Evolutionary conservation across 208 protist genomes (phyloP).

Genomic region (Acanthamoeba rhysodes): DNA sequence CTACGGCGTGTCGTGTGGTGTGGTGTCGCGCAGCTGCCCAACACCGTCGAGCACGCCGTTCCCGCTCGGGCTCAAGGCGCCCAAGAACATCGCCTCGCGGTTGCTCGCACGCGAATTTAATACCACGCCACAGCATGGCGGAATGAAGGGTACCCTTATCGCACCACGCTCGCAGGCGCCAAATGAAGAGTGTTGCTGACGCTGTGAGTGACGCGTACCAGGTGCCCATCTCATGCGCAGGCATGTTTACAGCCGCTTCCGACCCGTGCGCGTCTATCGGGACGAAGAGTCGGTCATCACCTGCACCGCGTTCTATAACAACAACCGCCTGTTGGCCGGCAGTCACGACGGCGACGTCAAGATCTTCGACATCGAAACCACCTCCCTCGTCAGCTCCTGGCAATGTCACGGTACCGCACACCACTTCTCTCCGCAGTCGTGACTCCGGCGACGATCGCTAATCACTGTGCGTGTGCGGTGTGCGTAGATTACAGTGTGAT

Average conservation of each 20-base stretch:
- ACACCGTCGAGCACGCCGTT: constrained; percentile 26
- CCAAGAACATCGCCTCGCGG: constrained; percentile 27
- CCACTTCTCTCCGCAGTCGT: background rate
- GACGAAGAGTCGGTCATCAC: constrained; percentile 72
- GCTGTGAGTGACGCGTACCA: background rate
- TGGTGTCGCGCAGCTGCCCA: constrained; percentile 1
- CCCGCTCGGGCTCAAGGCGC: constrained; percentile 23
- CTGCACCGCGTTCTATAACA: constrained; percentile 36
- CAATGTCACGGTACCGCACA: constrained; percentile 12
- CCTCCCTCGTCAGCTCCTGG: constrained; percentile 45
- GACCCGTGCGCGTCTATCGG: constrained; percentile 39
- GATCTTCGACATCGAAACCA: constrained; percentile 62
- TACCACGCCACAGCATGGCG: constrained; percentile 49
- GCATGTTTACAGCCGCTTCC: constrained; percentile 60
- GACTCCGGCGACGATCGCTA: background rate
- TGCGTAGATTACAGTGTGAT: constrained; percentile 57
- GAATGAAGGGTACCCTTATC: constrained; percentile 17
- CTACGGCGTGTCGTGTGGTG: background rate
- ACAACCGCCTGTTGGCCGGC: constrained; percentile 4
- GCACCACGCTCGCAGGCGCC: background rate
- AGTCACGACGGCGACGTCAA: constrained; percentile 58
- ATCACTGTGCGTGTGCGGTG: background rate
- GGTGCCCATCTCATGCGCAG: constrained; percentile 38
- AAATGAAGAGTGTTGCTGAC: background rate
- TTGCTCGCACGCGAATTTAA: constrained; percentile 23